Conservation (phyloP, 2,329 filamentous ascomycete species). For the Aspergillus pseudoglaucus region DNA sequence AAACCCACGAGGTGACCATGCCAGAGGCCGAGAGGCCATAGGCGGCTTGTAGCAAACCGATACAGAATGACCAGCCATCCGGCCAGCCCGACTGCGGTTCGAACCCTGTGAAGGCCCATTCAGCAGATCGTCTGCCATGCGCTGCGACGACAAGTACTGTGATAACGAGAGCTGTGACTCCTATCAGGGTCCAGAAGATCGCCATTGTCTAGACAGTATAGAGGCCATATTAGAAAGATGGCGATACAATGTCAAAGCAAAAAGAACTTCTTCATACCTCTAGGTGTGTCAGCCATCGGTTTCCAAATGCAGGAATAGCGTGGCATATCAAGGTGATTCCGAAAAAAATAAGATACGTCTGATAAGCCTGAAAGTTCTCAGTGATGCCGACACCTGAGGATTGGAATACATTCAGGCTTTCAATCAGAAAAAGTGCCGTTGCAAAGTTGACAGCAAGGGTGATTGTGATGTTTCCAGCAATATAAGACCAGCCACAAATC, state of each 20-base stretch:
- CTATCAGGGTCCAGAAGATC: slow-evolving; percentile 60
- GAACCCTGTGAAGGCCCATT: slow-evolving; percentile 50
- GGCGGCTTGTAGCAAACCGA: slow-evolving; percentile 56
- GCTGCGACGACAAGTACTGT: slow-evolving; percentile 63
- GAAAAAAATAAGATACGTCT: slow-evolving; percentile 63
- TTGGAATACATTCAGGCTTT: slow-evolving; percentile 49
- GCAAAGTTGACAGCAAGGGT: slow-evolving; percentile 66
- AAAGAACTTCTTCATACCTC: slow-evolving; percentile 50
- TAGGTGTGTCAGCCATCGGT: slow-evolving; percentile 48
- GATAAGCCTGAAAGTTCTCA: slow-evolving; percentile 51
- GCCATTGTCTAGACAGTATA: slow-evolving; percentile 68
- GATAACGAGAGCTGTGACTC: slow-evolving; percentile 56
- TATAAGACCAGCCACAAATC: slow-evolving; percentile 63
- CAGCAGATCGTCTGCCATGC: slow-evolving; percentile 55
- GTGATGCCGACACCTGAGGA: slow-evolving; percentile 43
- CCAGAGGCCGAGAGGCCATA: slow-evolving; percentile 65
- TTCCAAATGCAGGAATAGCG: slow-evolving; percentile 42
- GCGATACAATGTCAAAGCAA: slow-evolving; percentile 30
- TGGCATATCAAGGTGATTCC: slow-evolving; percentile 57
- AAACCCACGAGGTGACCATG: slow-evolving; percentile 66
- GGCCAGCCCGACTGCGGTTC: slow-evolving; percentile 63
- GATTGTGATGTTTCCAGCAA: slow-evolving; percentile 70
- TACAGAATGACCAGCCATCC: slow-evolving; percentile 62
- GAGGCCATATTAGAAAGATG: slow-evolving; percentile 17
- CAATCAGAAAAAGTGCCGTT: slow-evolving; percentile 46